These are phyloP conservation scores for Xylaria sp. DNA, from an alignment of 2,329 filamentous ascomycete genomes.

Conservation along the genomic window DNA sequence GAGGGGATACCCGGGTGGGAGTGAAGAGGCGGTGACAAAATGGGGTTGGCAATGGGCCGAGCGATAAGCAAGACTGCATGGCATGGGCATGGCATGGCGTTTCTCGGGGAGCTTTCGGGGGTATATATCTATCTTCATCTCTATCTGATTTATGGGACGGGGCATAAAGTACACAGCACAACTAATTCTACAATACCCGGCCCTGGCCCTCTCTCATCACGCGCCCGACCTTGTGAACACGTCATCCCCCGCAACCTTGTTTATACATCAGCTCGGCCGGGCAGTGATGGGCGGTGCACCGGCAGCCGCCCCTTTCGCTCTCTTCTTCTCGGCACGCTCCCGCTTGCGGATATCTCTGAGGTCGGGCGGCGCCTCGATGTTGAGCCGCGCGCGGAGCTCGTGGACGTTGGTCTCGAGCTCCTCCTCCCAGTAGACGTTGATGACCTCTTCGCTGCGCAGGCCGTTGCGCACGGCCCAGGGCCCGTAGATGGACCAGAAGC, in stretches of 20 bases:
- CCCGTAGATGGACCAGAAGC: constrained; percentile 77
- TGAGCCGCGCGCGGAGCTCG: constrained; percentile 73
- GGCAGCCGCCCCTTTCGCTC: constrained; percentile 56
- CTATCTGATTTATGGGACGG: constrained; percentile 27
- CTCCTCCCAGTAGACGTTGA: constrained; percentile 99
- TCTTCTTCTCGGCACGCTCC: constrained; percentile 71
- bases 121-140: constrained; percentile 9
- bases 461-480: constrained; percentile 94
- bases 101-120: constrained; percentile 22
- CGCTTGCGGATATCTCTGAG: constrained; percentile 76
- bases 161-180: constrained; percentile 6
- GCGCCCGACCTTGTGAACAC: neutral
- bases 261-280: neutral
- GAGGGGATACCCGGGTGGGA: neutral
- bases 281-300: constrained; percentile 9
- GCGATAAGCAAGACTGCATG: constrained; percentile 1
- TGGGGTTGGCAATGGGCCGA: neutral
- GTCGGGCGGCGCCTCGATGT: constrained; percentile 89
- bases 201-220: neutral
- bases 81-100: constrained; percentile 36
- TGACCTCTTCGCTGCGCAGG: constrained; percentile 74
- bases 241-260: too few species aligned
- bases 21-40: neutral
- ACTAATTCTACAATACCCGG: constrained; percentile 19
- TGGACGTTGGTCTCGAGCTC: constrained; percentile 82